Evolutionary conservation across 225 moss, liverwort and hornwort species (phyloP).

Genomic region (Polytrichum formosum): DNA sequence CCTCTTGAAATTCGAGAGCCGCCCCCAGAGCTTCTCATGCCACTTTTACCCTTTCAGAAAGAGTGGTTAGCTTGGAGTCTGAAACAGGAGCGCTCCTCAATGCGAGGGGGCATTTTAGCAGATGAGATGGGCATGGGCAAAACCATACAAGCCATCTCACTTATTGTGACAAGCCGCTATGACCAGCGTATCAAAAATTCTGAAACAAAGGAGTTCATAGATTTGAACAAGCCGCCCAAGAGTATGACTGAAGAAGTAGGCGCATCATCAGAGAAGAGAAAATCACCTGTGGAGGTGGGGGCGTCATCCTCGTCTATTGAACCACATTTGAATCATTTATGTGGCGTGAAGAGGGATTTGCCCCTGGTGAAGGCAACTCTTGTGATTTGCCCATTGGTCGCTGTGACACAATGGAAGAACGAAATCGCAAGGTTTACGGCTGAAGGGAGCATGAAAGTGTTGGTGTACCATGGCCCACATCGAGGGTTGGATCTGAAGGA

Average conservation of each 20-base stretch:
- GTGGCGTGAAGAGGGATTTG: slow-evolving; percentile 1
- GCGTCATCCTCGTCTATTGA: background rate
- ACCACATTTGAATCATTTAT: background rate
- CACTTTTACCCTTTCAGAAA: slow-evolving; percentile 60
- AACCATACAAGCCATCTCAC: slow-evolving; percentile 68
- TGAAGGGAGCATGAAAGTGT: slow-evolving; percentile 46
- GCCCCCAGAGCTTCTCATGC: slow-evolving; percentile 46
- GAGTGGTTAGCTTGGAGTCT: slow-evolving; percentile 71
- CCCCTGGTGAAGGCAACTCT: slow-evolving; percentile 50
- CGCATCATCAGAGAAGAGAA: background rate
- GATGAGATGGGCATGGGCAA: slow-evolving; percentile 83
- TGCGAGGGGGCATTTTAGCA: slow-evolving; percentile 59
- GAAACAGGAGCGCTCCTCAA: slow-evolving; percentile 39
- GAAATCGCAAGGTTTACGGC: slow-evolving; percentile 50
- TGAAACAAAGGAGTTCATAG: background rate
- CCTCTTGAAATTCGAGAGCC: slow-evolving; percentile 37
- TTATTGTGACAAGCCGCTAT: slow-evolving; percentile 41
- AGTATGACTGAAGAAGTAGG: background rate
- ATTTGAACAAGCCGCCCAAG: slow-evolving; percentile 3
- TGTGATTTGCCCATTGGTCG: slow-evolving; percentile 60
- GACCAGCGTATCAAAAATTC: slow-evolving; percentile 7
- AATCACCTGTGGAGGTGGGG: background rate
- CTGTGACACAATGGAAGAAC: slow-evolving; percentile 58
- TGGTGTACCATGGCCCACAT: slow-evolving; percentile 51
- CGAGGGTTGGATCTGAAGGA: slow-evolving; percentile 30